A percentile compares a stretch with the other conserved stretches of the same genome.
Evolutionary conservation across 768 basidiomycete genomes (phyloP).

Genomic region (Antrodiella citrinella): DNA sequence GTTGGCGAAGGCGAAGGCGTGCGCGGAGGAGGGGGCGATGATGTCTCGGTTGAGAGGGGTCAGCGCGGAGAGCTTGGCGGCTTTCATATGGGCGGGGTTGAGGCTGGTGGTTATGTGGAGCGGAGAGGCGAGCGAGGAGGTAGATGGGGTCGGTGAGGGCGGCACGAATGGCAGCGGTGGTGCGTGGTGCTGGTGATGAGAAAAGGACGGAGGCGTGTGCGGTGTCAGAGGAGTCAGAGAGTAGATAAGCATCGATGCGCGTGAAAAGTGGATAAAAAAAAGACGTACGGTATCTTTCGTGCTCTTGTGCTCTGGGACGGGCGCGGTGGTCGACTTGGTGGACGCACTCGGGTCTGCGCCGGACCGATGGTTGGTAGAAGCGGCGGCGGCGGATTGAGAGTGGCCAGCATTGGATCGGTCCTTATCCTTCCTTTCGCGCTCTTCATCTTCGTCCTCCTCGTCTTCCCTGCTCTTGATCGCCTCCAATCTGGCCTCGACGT

Average conservation of each 20-base stretch:
- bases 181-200: slow-evolving; percentile 9
- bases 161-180: slow-evolving; percentile 8
- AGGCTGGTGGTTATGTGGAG: neutral
- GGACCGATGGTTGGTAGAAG: neutral
- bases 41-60: slow-evolving; percentile 19
- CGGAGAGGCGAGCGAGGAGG: slow-evolving; percentile 11
- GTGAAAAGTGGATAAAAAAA: slow-evolving; percentile 8
- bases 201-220: slow-evolving; percentile 22
- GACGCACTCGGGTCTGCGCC: slow-evolving; percentile 9
- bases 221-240: slow-evolving; percentile 17
- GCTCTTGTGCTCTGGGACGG: too few relatives aligned
- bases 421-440: slow-evolving; percentile 43
- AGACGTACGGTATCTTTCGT: slow-evolving; percentile 25
- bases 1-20: slow-evolving; percentile 17
- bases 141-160: slow-evolving; percentile 11
- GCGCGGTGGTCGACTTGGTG: slow-evolving; percentile 9
- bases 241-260: slow-evolving; percentile 17
- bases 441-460: slow-evolving; percentile 79
- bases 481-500: slow-evolving; percentile 75
- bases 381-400: slow-evolving; percentile 15
- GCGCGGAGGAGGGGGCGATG: slow-evolving; percentile 14
- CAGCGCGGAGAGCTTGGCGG: slow-evolving; percentile 5
- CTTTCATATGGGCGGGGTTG: neutral
- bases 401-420: neutral
- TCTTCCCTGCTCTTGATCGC: slow-evolving; percentile 69